phyloP scores from a whole-genome alignment of 169 alveolate genomes.

The Ichthyophthirius multifiliis region DNA sequence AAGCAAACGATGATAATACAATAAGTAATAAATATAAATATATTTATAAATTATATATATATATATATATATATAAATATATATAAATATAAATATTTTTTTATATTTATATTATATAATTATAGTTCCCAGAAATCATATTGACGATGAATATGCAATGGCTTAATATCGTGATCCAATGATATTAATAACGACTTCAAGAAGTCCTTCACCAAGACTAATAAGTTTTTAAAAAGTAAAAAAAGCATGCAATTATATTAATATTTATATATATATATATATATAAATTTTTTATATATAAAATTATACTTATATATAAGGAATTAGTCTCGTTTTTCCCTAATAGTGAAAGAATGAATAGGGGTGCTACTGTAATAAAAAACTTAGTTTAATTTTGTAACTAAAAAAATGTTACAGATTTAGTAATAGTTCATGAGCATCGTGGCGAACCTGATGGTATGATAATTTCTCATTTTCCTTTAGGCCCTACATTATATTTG shows the following conservation, averaged over 20 bases:
- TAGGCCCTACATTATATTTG: constrained; percentile 99
- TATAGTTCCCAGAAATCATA: constrained; percentile 72
- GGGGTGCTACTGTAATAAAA: constrained; percentile 96
- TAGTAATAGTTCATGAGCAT: constrained; percentile 92
- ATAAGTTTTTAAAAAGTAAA: constrained; percentile 90
- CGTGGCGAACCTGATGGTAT: constrained; percentile 98
- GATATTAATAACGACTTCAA: constrained; percentile 95
- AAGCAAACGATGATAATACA: constrained; percentile 84
- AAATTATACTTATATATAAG: constrained; percentile 27
- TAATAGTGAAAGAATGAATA: constrained; percentile 93
- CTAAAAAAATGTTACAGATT: constrained; percentile 93
- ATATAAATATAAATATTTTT: background rate
- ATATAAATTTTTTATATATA: too few species aligned
- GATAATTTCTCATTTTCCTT: constrained; percentile 98
- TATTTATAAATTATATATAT: background rate
- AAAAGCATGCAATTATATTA: background rate
- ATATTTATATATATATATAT: too few species aligned
- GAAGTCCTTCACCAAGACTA: constrained; percentile 95
- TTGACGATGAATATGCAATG: constrained; percentile 91
- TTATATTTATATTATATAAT: too few species aligned
- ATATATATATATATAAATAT: background rate
- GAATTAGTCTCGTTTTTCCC: constrained; percentile 95
- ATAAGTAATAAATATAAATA: too few species aligned
- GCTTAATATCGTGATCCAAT: constrained; percentile 93
- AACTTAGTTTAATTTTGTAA: constrained; percentile 93